Percentiles rank a stretch among this genome's conserved stretches.
These are phyloP conservation scores for Penicillium griseofulvum DNA, from an alignment of 2,329 filamentous ascomycete species.

Conservation along the genomic window DNA sequence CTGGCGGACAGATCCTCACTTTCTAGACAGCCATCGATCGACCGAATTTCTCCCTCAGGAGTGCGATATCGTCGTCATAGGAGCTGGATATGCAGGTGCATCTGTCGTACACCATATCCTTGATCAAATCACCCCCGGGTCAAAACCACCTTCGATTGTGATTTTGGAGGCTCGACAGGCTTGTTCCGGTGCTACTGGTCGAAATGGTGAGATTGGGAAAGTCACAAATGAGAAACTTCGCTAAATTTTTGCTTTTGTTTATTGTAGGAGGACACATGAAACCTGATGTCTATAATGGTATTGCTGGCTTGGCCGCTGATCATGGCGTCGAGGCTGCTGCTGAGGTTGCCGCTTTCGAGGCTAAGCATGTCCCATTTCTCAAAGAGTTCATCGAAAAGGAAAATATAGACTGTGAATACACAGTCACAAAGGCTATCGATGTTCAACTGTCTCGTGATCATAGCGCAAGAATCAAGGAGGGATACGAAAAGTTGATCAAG, in stretches of 20 bases:
- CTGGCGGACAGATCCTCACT: constrained; percentile 44
- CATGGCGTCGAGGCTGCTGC: constrained; percentile 37
- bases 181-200: constrained; percentile 45
- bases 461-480: constrained; percentile 30
- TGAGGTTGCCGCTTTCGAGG: constrained; percentile 43
- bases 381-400: constrained; percentile 41
- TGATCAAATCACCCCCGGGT: constrained; percentile 14
- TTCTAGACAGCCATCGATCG: constrained; percentile 43
- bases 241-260: not conserved
- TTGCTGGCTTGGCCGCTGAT: constrained; percentile 30
- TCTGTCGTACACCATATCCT: constrained; percentile 44
- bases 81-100: constrained; percentile 46
- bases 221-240: not conserved
- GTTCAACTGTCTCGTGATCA: constrained; percentile 35
- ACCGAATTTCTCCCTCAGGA: constrained; percentile 37
- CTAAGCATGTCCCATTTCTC: constrained; percentile 40
- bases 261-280: constrained; percentile 41
- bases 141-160: constrained; percentile 30
- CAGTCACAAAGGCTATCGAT: constrained; percentile 40
- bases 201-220: constrained; percentile 34
- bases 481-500: constrained; percentile 29
- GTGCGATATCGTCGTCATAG: constrained; percentile 47
- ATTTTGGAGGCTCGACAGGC: constrained; percentile 43
- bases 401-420: constrained; percentile 45
- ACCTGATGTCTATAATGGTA: constrained; percentile 43